Base-by-base conservation (phyloP, 106 monocot genomes). In the Acorus gramineus region DNA sequence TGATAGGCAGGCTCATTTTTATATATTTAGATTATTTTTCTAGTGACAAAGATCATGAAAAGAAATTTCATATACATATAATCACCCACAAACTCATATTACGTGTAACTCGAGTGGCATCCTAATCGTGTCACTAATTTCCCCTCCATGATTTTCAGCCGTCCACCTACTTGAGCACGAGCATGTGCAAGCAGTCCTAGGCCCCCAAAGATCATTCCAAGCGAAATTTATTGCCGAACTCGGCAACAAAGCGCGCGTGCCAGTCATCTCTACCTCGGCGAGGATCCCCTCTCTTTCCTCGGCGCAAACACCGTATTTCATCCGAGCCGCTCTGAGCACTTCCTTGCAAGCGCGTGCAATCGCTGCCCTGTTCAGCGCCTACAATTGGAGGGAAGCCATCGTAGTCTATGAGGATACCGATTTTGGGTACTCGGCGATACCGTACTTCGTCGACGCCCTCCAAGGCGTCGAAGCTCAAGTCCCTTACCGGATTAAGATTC, bases 251-350 rank as follows among this genome's bases (percentile, higher is more conserved):
- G 45, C 48, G 5, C 53, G 44, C 2, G 74, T 75, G 7, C 74
- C 74, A 10, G 45, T 75, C 11, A 62, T 75, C 12, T 68, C 68
- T 11, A 68, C 68, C 74, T 68, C 74, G 3, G 66, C 61, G 11
- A 71, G 53, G 2, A 71, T 52, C 8, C 53, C 71, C 2, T 62
- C 71, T 9, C 60, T 71, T 45, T 28, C 74, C 4, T 28, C 59
- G 6, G 6, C 66, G 4, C 14, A 11, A 45, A 13, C 52, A 7
- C 66, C 60, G 7, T 66, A 74, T 14, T 74, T 74, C 11, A 13
- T 74, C 3, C 49, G 66, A 61, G 49, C 67, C 28, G n/a, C 74
- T 1, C 5, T 55, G 9, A 49, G 42, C 8, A 67, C 60, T 46
- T 53, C 67, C 3, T 14, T 43, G 4, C 74, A 74, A 6, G 60